phyloP scores from a whole-genome alignment of 2,329 filamentous ascomycete species.

The Sporothrix mexicana region DNA sequence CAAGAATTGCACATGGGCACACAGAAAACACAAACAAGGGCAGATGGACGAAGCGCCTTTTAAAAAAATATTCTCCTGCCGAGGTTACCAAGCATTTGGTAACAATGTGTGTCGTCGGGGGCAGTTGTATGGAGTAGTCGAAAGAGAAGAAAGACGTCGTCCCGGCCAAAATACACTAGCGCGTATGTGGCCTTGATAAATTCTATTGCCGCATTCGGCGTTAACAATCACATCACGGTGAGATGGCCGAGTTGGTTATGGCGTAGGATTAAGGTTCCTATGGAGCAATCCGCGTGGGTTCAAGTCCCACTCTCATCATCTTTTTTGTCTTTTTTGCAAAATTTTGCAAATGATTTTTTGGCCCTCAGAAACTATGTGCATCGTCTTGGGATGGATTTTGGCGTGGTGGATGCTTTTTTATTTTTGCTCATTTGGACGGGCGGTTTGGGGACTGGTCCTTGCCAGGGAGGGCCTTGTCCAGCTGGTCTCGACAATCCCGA shows the following conservation, averaged over 20 bases:
- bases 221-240: slow-evolving; percentile 16
- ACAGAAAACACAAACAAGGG: background rate
- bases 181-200: too few relatives aligned
- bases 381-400: too few relatives aligned
- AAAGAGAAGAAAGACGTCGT: too few relatives aligned
- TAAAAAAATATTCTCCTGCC: slow-evolving; percentile 2
- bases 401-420: too few relatives aligned
- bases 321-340: background rate
- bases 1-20: background rate
- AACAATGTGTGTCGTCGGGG: background rate
- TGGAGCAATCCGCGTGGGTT: slow-evolving; percentile 48
- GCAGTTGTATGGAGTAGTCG: too few relatives aligned
- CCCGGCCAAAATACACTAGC: too few relatives aligned
- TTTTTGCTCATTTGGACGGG: too few relatives aligned
- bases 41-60: background rate
- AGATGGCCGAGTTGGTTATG: slow-evolving; percentile 34
- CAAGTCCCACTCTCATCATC: slow-evolving; percentile 40
- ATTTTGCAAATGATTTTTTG: background rate
- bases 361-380: background rate
- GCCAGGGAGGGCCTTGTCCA: background rate
- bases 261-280: slow-evolving; percentile 43
- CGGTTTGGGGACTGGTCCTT: too few relatives aligned
- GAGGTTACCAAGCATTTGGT: slow-evolving; percentile 22
- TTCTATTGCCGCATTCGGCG: background rate
- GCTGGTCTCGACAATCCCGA: background rate